A percentile compares a stretch with the other conserved stretches of the same genome.
Evolutionary conservation across 2,329 filamentous ascomycete species (phyloP).

Genomic region (Akanthomyces dipterigenus): DNA sequence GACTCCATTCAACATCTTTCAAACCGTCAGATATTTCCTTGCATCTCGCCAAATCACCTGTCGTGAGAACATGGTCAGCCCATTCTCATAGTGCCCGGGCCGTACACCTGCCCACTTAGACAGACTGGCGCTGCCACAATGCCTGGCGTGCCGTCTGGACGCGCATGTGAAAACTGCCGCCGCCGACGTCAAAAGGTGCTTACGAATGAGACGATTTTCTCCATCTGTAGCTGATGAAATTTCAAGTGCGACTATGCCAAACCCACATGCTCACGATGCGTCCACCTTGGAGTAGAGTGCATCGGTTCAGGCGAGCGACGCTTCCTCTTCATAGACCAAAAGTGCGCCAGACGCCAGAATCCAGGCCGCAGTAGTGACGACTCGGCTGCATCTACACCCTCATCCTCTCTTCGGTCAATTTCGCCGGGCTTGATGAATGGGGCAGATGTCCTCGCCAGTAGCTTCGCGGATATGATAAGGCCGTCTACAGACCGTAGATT

Average conservation of each 20-base stretch:
- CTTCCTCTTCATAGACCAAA: slow-evolving; percentile 10
- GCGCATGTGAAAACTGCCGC: slow-evolving; percentile 8
- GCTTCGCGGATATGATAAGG: not conserved
- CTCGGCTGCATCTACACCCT: not conserved
- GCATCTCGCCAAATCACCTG: not conserved
- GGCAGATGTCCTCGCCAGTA: not conserved
- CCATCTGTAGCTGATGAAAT: not conserved
- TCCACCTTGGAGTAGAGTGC: not conserved
- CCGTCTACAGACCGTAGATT: slow-evolving; percentile 4
- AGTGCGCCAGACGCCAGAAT: not conserved
- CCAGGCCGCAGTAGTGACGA: not conserved
- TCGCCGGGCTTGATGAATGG: not conserved
- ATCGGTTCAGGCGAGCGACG: slow-evolving; percentile 5
- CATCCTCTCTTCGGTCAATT: not conserved
- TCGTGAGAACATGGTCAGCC: not conserved
- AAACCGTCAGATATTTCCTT: not conserved
- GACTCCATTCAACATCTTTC: not conserved
- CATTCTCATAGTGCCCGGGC: not conserved
- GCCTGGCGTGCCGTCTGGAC: slow-evolving; percentile 6
- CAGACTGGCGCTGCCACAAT: not conserved
- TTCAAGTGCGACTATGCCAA: slow-evolving; percentile 6
- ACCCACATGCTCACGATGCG: slow-evolving; percentile 7
- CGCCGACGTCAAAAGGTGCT: slow-evolving; percentile 10
- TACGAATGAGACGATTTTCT: not conserved
- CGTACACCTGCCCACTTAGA: not conserved